Evolutionary conservation across 1,284 basidiomycete species (phyloP), one percentile per base, ranked within the genome.

Genomic region (Trichosporon asahii): DNA sequence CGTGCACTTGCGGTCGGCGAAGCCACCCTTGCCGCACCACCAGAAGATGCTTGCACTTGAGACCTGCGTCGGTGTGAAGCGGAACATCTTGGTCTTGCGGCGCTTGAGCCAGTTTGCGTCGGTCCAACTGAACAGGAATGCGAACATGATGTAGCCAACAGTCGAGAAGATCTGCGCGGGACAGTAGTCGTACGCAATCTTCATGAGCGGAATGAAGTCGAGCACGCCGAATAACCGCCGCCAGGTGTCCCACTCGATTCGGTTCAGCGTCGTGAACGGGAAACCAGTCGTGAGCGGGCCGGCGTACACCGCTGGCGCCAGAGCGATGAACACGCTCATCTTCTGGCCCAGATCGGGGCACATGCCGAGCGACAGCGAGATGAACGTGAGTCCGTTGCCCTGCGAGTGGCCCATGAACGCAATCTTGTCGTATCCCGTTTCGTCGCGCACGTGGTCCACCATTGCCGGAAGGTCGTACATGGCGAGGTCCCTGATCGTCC

Each of bases 201-300:
- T 83, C 88, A 89, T 89, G 53, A 89, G 78, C 0, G 88, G 88
- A 67, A 88, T 88, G 73, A 88, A 89, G 76, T 89, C 88, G 70
- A 88, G 80, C 0, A 88, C 86, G 12, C 86, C 88, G 76, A 89
- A 89, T 70, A 88, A 78, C 31, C 85, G 77, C 69, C 85, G 85
- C 88, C 88, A 89, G 9, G 82, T 82, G 23, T 76, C 79, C 88
- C 88, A 88, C 66, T 87, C 85, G 72, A 87, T 81, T 68, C 81
- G 82, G 72, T 86, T 85, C 35, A 88, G 79, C 46, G 80, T 76
- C 1, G 83, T 85, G 75, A 89, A 88, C 0, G 88, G 88, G 79
- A 89, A 89, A 0, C 88, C 87, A 29, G 83, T 84, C 0, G 87
- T 88, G 57, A 89, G 78, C 0, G 88, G 88, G 0, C 88, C 88